Conservation (phyloP, 495 filamentous ascomycete genomes). For the Daldinia vernicosa region DNA sequence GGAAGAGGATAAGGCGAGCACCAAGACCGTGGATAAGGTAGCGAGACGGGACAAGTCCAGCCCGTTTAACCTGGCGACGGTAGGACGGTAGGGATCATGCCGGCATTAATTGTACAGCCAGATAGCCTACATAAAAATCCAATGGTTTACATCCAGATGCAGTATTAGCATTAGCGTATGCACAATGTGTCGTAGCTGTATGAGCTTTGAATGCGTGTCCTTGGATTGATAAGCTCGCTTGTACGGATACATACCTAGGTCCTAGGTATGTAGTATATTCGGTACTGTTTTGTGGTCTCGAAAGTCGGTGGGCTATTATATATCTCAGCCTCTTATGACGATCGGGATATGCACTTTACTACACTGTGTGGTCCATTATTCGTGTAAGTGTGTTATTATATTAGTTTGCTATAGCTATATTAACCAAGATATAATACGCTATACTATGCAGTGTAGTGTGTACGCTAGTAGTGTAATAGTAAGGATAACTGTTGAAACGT, state of each 20-base stretch:
- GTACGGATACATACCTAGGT: too few species aligned
- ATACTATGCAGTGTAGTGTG: too few species aligned
- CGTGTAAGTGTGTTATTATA: neutral
- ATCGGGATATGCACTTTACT: constrained; percentile 5
- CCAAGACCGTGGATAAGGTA: constrained; percentile 40
- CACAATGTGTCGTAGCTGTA: constrained; percentile 10
- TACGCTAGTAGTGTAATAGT: neutral
- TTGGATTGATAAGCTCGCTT: neutral
- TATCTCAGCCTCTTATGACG: constrained; percentile 23
- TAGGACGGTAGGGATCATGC: constrained; percentile 1
- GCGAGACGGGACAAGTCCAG: constrained; percentile 17
- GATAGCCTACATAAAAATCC: constrained; percentile 15
- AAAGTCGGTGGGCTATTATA: constrained; percentile 1
- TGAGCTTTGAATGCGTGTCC: neutral
- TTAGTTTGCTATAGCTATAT: too few species aligned
- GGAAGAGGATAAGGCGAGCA: neutral
- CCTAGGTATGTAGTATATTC: too few species aligned
- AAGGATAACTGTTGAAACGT: constrained; percentile 32
- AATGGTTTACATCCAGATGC: neutral
- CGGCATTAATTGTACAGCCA: constrained; percentile 31
- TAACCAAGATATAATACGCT: too few species aligned
- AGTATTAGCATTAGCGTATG: constrained; percentile 8
- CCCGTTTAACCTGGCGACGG: constrained; percentile 1
- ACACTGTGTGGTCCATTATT: neutral
- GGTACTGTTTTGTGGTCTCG: neutral